Base-by-base conservation (phyloP, 345 rosid species). In the Bruguiera parviflora region DNA sequence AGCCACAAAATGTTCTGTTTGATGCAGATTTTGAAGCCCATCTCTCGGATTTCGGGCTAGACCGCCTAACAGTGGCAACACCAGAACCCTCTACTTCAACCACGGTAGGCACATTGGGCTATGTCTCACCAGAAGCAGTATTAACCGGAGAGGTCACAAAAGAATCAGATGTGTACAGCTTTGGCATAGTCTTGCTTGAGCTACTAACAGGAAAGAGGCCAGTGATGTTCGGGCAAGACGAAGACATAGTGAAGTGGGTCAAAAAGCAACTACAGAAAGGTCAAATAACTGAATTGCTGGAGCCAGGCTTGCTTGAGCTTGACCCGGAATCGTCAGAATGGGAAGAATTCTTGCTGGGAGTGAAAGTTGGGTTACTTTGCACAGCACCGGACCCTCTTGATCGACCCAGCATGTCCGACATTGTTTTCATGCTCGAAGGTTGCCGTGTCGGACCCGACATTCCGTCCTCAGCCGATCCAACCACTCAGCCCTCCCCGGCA, bases 1-100 rank as follows among this genome's bases (percentile, higher is more conserved):
- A 90, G 78, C 99, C 99, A 6, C 97, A 89, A 9, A 91, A 83
- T 65, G 99, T 92, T 8, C 89, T 95, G 9, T 95, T 95, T 0
- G 99, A 95, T 29, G 99, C 97, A 0, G 97, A 95, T 77, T 95
- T 95, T 2, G 99, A 95, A 84, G 96, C 99, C 15, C 99, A 95
- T 76, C 70, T 95, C 33, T 95, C 96, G 0, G 97, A 95, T 72
- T 92, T 89, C 7, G 96, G 99, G 46, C 81, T 92, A 10, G 97
- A 90, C 58, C 83, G 81, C 20, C 83, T 94, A 32, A 79, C 87
- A 0, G 62, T 73, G 1, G 73, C 83, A 49, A 75, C 89, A 2
- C 84, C 91, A 1, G 92, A 87, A 66, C 83, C 96, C 6, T 88
- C 93, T 6, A 75, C 83, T 67, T 85, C 84, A 39, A 81, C 89